Conservation (phyloP, 345 rosid genomes). For the Cardamine occulta region DNA sequence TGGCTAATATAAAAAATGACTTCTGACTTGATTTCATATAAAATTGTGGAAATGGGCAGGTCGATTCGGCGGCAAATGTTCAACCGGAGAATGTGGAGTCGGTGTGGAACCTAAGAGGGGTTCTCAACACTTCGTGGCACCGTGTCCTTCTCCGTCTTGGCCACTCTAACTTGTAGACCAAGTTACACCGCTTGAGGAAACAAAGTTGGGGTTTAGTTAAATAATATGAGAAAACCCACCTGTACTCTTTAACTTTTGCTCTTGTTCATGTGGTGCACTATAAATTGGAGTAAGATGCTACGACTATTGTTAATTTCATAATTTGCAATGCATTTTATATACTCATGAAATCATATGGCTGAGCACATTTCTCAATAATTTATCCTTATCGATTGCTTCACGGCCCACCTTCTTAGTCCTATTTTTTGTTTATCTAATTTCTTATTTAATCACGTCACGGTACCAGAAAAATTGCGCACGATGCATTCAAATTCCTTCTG, state of each 20-base stretch:
- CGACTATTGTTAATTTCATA: neutral
- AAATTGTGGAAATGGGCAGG: conserved; percentile 51
- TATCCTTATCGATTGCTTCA: neutral
- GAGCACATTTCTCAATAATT: conserved; percentile 7
- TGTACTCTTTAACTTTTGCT: neutral
- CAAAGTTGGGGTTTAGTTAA: conserved; percentile 21
- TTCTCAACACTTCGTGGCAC: conserved; percentile 95
- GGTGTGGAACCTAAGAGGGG: conserved; percentile 94
- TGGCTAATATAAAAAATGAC: neutral
- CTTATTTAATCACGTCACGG: neutral
- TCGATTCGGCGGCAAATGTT: conserved; percentile 87
- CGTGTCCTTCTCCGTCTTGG: conserved; percentile 76
- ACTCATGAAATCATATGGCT: neutral
- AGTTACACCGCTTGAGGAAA: neutral
- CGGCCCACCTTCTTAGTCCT: neutral
- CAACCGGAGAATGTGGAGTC: conserved; percentile 85
- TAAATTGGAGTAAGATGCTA: neutral
- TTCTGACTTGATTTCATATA: neutral
- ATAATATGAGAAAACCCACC: conserved; percentile 13
- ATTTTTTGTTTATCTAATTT: neutral
- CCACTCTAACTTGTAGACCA: conserved; percentile 63
- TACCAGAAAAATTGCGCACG: no score
- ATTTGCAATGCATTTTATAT: no score
- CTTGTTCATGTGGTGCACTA: neutral
- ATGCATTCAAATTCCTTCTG: no score